These are phyloP conservation scores for Coemansia sp. DNA, from an alignment of 192 early-diverging fungal genomes.

Conservation along the genomic window DNA sequence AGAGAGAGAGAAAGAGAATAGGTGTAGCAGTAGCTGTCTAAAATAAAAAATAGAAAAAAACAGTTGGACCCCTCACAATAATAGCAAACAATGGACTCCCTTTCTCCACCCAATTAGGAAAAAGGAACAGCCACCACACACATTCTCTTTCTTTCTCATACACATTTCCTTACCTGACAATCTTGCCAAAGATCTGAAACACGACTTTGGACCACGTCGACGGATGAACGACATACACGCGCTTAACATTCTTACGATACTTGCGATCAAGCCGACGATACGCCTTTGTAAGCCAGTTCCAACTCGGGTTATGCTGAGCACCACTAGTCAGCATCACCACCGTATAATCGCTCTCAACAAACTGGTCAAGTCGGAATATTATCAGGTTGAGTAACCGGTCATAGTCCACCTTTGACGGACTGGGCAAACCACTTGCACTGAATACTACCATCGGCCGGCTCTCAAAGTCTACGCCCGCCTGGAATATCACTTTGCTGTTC, in stretches of 20 bases:
- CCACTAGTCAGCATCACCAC: constrained; percentile 84
- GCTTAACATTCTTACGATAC: constrained; percentile 94
- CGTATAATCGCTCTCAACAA: constrained; percentile 90
- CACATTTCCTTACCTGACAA: constrained; percentile 38
- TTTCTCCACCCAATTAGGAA: no score
- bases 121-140: no score
- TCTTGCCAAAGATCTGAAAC: constrained; percentile 38
- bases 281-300: constrained; percentile 83
- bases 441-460: constrained; percentile 82
- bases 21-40: no score
- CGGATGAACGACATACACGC: constrained; percentile 89
- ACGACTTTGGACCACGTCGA: constrained; percentile 64
- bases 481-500: constrained; percentile 48
- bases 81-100: no score
- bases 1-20: not conserved
- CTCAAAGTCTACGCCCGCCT: constrained; percentile 79
- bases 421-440: constrained; percentile 83
- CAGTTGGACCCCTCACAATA: no score
- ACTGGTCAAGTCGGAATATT: constrained; percentile 68
- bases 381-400: constrained; percentile 74
- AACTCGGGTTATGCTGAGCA: constrained; percentile 70
- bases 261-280: constrained; percentile 77
- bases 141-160: not conserved
- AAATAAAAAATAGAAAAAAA: no score
- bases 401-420: constrained; percentile 72